Percentiles rank a stretch among this genome's conserved stretches.
These are phyloP conservation scores for Ophiocytium majus DNA, from an alignment of 352 stramenopile genomes.

Conservation along the genomic window DNA sequence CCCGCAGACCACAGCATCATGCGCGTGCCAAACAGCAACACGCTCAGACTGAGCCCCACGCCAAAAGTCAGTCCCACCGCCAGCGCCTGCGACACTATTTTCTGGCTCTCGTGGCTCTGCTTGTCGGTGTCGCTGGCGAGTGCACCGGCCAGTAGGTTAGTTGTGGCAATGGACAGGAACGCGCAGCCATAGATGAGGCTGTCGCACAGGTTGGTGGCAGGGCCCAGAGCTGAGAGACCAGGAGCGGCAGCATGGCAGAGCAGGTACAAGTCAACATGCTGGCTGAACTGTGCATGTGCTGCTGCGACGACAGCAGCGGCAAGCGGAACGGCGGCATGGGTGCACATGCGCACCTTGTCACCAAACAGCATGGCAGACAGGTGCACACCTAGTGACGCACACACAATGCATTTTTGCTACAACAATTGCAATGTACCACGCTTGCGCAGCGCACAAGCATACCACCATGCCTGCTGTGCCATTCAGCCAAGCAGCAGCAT, in stretches of 20 bases:
- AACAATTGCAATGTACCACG: no score
- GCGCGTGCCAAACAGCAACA: conserved; percentile 35
- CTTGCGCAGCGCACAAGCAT: no score
- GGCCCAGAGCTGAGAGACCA: conserved; percentile 61
- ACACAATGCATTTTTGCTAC: no score
- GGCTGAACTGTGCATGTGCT: background rate
- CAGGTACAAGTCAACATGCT: conserved; percentile 30
- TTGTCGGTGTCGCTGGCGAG: conserved; percentile 61
- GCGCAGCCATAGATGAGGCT: conserved; percentile 69
- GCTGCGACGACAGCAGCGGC: no score
- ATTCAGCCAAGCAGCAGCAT: no score
- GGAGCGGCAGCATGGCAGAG: conserved; percentile 55
- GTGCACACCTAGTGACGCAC: no score
- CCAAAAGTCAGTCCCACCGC: conserved; percentile 45
- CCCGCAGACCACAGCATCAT: conserved; percentile 34
- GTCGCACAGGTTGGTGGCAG: conserved; percentile 71
- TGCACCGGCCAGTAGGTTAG: conserved; percentile 68
- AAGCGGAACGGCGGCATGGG: background rate
- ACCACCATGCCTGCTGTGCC: no score
- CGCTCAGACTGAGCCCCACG: conserved; percentile 16
- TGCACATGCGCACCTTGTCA: background rate
- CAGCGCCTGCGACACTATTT: conserved; percentile 44
- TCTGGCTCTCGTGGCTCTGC: conserved; percentile 54
- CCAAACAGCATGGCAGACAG: background rate
- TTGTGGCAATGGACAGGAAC: conserved; percentile 73